These are phyloP conservation scores for Funneliformis caledonium DNA, from an alignment of 371 early-diverging fungal species.

Conservation along the genomic window DNA sequence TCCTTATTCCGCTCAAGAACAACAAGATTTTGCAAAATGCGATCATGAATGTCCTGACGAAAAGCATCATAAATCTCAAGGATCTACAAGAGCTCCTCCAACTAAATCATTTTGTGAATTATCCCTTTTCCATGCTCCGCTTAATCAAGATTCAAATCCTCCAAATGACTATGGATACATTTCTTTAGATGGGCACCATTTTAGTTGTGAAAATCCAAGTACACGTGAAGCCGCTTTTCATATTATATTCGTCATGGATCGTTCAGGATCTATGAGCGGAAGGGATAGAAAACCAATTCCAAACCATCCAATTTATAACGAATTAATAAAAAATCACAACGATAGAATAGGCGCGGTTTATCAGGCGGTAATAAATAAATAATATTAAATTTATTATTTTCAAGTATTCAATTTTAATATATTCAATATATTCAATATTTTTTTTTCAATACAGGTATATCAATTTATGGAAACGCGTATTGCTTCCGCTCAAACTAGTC, in stretches of 20 bases:
- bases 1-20: constrained; percentile 31
- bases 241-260: constrained; percentile 41
- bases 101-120: constrained; percentile 24
- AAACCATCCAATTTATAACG: background rate
- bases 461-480: constrained; percentile 37
- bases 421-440: background rate
- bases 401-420: background rate
- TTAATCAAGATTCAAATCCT: background rate
- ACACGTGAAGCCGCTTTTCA: constrained; percentile 23
- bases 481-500: background rate
- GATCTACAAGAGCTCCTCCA: background rate
- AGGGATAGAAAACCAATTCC: constrained; percentile 29
- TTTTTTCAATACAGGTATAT: background rate
- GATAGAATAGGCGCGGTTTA: constrained; percentile 41
- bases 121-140: constrained; percentile 13
- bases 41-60: constrained; percentile 34
- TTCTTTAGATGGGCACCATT: constrained; percentile 39
- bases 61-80: background rate
- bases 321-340: constrained; percentile 5
- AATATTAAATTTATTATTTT: background rate
- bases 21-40: constrained; percentile 30
- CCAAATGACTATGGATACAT: constrained; percentile 33
- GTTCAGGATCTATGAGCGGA: constrained; percentile 32
- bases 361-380: constrained; percentile 6
- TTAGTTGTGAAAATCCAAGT: constrained; percentile 34